These are phyloP conservation scores for Anthostomella pinea DNA, from an alignment of 2,329 filamentous ascomycete species.

Conservation along the genomic window DNA sequence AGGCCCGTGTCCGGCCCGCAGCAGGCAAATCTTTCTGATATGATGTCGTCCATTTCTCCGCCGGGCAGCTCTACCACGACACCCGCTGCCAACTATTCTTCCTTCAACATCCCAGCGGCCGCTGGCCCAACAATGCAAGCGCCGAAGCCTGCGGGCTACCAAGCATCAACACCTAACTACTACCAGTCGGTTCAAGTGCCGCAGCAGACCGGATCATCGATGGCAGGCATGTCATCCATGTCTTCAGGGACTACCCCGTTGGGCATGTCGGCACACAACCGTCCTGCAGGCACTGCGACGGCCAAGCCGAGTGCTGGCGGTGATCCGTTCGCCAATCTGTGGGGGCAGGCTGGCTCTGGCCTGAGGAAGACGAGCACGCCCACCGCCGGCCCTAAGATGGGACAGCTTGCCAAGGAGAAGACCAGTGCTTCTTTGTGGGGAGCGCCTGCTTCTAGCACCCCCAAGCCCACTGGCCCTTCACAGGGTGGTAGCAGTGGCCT, in stretches of 20 bases:
- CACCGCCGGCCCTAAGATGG: slow-evolving; percentile 73
- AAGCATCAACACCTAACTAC: slow-evolving; percentile 85
- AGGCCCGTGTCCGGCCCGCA: slow-evolving; percentile 83
- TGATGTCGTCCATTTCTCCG: slow-evolving; percentile 82
- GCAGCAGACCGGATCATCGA: slow-evolving; percentile 33
- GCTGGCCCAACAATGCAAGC: slow-evolving; percentile 38
- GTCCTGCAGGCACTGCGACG: slow-evolving; percentile 41
- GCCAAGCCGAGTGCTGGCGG: slow-evolving; percentile 60
- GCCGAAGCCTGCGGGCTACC: slow-evolving; percentile 62
- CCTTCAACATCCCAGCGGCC: slow-evolving; percentile 52
- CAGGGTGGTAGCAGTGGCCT: slow-evolving; percentile 27
- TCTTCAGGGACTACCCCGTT: slow-evolving; percentile 26
- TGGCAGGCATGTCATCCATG: slow-evolving; percentile 17
- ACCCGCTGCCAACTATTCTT: slow-evolving; percentile 61
- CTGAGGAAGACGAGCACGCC: slow-evolving; percentile 70
- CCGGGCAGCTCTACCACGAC: slow-evolving; percentile 56
- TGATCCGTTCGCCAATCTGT: slow-evolving; percentile 88
- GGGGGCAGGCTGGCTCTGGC: slow-evolving; percentile 70
- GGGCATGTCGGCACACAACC: slow-evolving; percentile 46
- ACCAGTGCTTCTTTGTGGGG: slow-evolving; percentile 94
- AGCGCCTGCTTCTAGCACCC: slow-evolving; percentile 48
- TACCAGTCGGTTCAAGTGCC: slow-evolving; percentile 71
- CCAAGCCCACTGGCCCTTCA: slow-evolving; percentile 22
- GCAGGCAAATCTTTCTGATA: slow-evolving; percentile 73
- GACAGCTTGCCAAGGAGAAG: slow-evolving; percentile 97